Percentiles rank a stretch among this genome's conserved stretches.
Evolutionary conservation across 1,139 yeast species (phyloP).

Genomic region (Lodderomyces metapsilosis): DNA sequence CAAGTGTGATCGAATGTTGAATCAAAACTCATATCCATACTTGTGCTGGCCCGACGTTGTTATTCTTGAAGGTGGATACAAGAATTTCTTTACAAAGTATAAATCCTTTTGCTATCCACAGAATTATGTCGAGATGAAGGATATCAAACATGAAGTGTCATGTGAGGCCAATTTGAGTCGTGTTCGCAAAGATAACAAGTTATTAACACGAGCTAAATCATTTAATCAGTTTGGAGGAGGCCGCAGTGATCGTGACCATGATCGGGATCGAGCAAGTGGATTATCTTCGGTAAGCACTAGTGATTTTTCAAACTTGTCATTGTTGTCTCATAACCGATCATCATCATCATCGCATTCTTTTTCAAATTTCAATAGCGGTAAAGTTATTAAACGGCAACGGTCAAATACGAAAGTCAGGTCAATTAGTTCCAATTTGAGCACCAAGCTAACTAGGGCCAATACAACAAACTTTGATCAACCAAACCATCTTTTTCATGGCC

Average conservation of each 20-base stretch:
- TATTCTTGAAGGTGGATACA: slow-evolving; percentile 89
- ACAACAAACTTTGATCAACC: slow-evolving; percentile 21
- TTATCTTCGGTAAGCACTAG: background rate
- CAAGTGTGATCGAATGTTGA: slow-evolving; percentile 73
- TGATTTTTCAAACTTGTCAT: background rate
- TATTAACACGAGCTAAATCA: slow-evolving; percentile 34
- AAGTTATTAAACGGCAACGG: slow-evolving; percentile 37
- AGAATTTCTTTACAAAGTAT: slow-evolving; percentile 62
- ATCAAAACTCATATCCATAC: slow-evolving; percentile 74
- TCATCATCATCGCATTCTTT: background rate
- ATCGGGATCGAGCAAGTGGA: background rate
- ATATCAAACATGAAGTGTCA: slow-evolving; percentile 58
- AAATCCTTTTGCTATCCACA: slow-evolving; percentile 64
- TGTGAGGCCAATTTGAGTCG: slow-evolving; percentile 74
- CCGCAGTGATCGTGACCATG: slow-evolving; percentile 5
- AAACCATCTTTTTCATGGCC: slow-evolving; percentile 4
- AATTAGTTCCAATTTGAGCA: slow-evolving; percentile 6
- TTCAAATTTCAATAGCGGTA: slow-evolving; percentile 10
- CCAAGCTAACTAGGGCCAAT: slow-evolving; percentile 19
- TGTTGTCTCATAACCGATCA: background rate
- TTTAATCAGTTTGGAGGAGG: slow-evolving; percentile 23
- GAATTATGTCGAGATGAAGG: slow-evolving; percentile 85
- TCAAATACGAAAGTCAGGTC: slow-evolving; percentile 20
- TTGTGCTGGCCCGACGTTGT: slow-evolving; percentile 85
- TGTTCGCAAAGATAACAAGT: slow-evolving; percentile 59